A percentile compares a stretch with the other conserved stretches of the same genome.
Conservation (phyloP, 2,329 filamentous ascomycete species). For the Sclerotinia spermophila region DNA sequence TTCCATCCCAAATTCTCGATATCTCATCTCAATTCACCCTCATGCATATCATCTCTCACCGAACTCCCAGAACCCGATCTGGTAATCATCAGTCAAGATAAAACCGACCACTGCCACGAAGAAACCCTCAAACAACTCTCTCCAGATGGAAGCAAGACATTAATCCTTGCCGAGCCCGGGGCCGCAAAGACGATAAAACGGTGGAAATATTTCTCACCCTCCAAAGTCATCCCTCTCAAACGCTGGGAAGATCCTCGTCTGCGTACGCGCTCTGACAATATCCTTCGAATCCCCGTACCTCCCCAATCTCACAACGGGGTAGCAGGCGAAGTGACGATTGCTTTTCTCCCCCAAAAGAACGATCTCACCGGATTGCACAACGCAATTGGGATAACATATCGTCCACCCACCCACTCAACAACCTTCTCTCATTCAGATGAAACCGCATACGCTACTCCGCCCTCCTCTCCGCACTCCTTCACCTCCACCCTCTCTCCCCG, state of each 20-base stretch:
- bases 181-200: conserved; percentile 62
- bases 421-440: not conserved
- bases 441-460: conserved; percentile 25
- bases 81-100: conserved; percentile 57
- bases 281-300: conserved; percentile 49
- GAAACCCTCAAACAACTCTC: conserved; percentile 64
- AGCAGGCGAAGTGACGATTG: conserved; percentile 67
- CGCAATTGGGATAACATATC: conserved; percentile 70
- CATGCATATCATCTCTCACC: conserved; percentile 55
- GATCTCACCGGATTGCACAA: conserved; percentile 61
- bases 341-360: conserved; percentile 58
- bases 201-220: conserved; percentile 64
- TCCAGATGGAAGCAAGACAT: conserved; percentile 48
- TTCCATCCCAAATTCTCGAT: conserved; percentile 59
- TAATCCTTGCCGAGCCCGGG: conserved; percentile 62
- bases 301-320: conserved; percentile 49
- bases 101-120: conserved; percentile 68
- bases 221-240: conserved; percentile 45
- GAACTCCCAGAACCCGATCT: conserved; percentile 53
- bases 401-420: conserved; percentile 39
- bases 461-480: conserved; percentile 27
- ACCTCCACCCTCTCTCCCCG: conserved; percentile 33
- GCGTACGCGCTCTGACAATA: conserved; percentile 30
- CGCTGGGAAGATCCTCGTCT: conserved; percentile 44
- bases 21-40: conserved; percentile 51